These are phyloP conservation scores for Solanum lycopersicoides DNA, from an alignment of 257 asterid genomes.

Conservation along the genomic window DNA sequence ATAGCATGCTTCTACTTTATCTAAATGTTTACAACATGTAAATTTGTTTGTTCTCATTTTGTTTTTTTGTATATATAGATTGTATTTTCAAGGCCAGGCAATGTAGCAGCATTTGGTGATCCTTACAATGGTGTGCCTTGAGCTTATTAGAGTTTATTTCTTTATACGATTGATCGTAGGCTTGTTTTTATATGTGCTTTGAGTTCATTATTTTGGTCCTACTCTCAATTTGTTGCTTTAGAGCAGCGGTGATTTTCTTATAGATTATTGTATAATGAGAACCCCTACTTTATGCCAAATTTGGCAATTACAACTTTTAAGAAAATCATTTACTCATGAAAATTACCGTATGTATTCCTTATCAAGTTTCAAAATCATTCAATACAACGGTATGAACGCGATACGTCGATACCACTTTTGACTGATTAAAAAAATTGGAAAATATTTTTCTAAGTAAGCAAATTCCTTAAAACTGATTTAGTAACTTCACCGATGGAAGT, in stretches of 20 bases:
- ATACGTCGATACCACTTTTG: neutral
- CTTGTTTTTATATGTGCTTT: neutral
- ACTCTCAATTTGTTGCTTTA: neutral
- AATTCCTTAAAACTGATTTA: neutral
- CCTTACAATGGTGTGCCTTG: constrained; percentile 38
- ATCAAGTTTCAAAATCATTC: no score
- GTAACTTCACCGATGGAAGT: neutral
- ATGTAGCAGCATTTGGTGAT: constrained; percentile 61
- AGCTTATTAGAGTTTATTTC: constrained; percentile 11
- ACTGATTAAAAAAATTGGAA: neutral
- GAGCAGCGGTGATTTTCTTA: neutral
- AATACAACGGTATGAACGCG: neutral
- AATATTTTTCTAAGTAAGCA: no score
- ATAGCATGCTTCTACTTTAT: neutral
- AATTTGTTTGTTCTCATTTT: neutral
- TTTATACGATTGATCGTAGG: neutral
- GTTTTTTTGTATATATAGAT: constrained; percentile 25
- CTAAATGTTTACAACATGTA: neutral
- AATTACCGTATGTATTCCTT: neutral
- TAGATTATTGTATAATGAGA: neutral
- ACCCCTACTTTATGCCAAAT: neutral
- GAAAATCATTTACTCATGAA: neutral
- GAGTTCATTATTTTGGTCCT: neutral
- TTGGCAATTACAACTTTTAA: neutral
- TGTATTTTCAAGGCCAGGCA: constrained; percentile 85